Percentiles rank a stretch among this genome's conserved stretches.
These are phyloP conservation scores for Xerocomus amazonicus DNA, from an alignment of 1,284 basidiomycete genomes.

Conservation along the genomic window DNA sequence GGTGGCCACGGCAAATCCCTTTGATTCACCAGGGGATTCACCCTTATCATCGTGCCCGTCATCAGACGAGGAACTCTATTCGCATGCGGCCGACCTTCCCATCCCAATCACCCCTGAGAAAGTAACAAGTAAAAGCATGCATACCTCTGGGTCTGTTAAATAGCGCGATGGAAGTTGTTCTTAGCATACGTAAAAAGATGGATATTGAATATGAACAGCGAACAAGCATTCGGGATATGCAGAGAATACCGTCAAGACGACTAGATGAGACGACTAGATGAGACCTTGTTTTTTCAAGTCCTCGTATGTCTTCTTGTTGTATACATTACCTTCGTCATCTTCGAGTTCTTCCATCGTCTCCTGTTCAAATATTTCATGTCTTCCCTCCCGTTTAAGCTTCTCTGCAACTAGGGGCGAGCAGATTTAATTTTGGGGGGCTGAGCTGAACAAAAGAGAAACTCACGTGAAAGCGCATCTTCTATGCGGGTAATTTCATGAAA, in stretches of 20 bases:
- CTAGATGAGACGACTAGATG: conserved; percentile 43
- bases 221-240: conserved; percentile 11
- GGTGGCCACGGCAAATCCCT: conserved; percentile 54
- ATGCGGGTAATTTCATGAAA: conserved; percentile 99
- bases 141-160: conserved; percentile 7
- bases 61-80: conserved; percentile 79
- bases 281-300: conserved; percentile 90
- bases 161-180: conserved; percentile 9
- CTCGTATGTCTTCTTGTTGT: conserved; percentile 87
- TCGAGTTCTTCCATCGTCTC: conserved; percentile 97
- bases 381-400: conserved; percentile 91
- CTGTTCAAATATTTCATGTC: conserved; percentile 85
- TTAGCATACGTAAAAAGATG: neutral
- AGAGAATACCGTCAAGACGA: conserved; percentile 8
- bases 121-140: conserved; percentile 31
- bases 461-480: conserved; percentile 90
- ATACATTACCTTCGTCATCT: conserved; percentile 96
- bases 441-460: conserved; percentile 33
- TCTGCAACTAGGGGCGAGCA: conserved; percentile 70
- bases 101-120: conserved; percentile 51
- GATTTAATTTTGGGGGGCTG: neutral
- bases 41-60: conserved; percentile 70
- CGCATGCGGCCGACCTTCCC: conserved; percentile 61
- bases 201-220: too few species aligned
- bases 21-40: conserved; percentile 62